Evolutionary conservation across 2,329 filamentous ascomycete species (phyloP).

Genomic region (Diaporthe capsici): DNA sequence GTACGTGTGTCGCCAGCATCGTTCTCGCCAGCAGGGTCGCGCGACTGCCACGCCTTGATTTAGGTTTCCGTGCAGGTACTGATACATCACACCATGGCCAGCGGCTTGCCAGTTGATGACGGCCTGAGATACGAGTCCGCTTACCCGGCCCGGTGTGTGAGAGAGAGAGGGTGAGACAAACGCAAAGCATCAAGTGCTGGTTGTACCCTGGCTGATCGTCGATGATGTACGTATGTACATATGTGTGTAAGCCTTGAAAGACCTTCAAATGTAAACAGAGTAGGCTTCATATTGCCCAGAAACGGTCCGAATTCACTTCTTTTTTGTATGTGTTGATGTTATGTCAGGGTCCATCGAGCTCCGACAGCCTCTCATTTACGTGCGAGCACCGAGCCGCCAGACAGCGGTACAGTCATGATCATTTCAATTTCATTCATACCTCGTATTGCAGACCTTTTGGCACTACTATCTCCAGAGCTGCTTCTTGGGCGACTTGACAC

Average conservation of each 20-base stretch:
- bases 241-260: not conserved
- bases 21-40: not conserved
- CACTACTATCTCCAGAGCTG: not conserved
- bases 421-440: not conserved
- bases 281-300: not conserved
- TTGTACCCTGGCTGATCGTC: not conserved
- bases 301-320: not conserved
- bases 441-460: not conserved
- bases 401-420: not conserved
- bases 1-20: not conserved
- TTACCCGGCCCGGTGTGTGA: not conserved
- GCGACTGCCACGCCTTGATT: not conserved
- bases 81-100: not conserved
- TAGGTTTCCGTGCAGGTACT: not conserved
- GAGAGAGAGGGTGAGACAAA: not conserved
- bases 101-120: not conserved
- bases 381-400: not conserved
- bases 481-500: too few species aligned
- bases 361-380: not conserved
- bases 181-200: not conserved
- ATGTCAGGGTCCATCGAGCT: not conserved
- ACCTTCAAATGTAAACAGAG: not conserved
- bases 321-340: not conserved
- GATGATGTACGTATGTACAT: not conserved
- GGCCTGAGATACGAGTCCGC: not conserved